Evolutionary conservation across 2,329 filamentous ascomycete species (phyloP), one percentile per base, ranked within the genome.

Genomic region (Fusarium paranaense): DNA sequence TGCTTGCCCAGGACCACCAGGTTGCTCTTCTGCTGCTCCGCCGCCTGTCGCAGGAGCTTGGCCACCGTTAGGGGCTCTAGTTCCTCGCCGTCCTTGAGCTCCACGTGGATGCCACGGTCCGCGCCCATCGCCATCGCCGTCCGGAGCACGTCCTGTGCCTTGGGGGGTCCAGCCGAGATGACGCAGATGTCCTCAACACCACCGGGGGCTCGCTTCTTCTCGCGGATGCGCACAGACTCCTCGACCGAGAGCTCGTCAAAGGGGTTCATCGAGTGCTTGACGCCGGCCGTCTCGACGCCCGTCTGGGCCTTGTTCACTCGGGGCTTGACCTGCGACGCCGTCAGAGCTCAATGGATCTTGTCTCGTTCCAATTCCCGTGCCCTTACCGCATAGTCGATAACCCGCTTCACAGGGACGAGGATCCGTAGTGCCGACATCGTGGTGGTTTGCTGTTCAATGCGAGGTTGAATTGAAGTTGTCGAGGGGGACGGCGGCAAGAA

Each of bases 101-200:
- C 94, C 47, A 98, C 93, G 86, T 97, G 95, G 81, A 99, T 93
- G 45, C 87, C 93, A 25, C 95, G 93, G 89, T 99, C 97, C 18
- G 96, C 97, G 75, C 97, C 97, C 95, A 99, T 98, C 78, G 97
- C 97, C 95, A 99, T 97, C 67, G 97, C 97, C 18, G 96, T 99
- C 67, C 97, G 95, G 64, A 99, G 90, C 18, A 95, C 91, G 81
- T 99, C 97, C 79, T 91, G 90, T 35, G 94, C 89, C 87, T 98
- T 99, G 69, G 95, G 82, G 2, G 96, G 95, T 6, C 97, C 97
- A 60, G 95, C 95, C 64, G 92, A 94, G 83, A 98, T 91, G 78
- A 94, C 93, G 82, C 97, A 92, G 81, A 99, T 98, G 83, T 98
- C 95, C 77, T 95, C 92, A 71, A 99, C 95, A 79, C 93, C 92